These are phyloP conservation scores for Monilinia fructicola DNA, from an alignment of 2,329 filamentous ascomycete species.

Conservation along the genomic window DNA sequence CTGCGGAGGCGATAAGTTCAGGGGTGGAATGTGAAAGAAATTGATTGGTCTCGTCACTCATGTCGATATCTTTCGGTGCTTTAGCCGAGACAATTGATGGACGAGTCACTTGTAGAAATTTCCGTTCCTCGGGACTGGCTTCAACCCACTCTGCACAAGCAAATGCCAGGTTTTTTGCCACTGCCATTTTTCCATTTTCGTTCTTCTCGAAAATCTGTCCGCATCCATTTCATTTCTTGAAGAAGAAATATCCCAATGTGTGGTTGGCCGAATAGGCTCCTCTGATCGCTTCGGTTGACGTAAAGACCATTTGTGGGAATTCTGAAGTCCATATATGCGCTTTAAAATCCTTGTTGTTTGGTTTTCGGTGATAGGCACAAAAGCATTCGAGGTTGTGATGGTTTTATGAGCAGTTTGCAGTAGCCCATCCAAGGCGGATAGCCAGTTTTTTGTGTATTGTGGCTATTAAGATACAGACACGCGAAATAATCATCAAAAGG, in stretches of 20 bases:
- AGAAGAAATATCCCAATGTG: conserved; percentile 83
- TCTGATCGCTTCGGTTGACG: conserved; percentile 81
- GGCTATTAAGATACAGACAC: conserved; percentile 57
- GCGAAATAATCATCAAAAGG: conserved; percentile 61
- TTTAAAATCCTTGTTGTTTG: conserved; percentile 85
- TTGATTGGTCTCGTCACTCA: conserved; percentile 37
- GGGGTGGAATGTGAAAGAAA: conserved; percentile 55
- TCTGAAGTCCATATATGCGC: conserved; percentile 86
- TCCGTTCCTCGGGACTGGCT: conserved; percentile 61
- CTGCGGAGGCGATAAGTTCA: conserved; percentile 64
- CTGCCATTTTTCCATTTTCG: conserved; percentile 85
- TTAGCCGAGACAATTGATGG: conserved; percentile 39
- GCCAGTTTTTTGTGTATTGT: conserved; percentile 58
- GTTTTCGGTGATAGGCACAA: conserved; percentile 78
- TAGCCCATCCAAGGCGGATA: conserved; percentile 67
- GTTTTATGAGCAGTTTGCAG: conserved; percentile 86
- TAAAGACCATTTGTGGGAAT: conserved; percentile 88
- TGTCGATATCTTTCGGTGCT: conserved; percentile 40
- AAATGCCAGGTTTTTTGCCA: conserved; percentile 75
- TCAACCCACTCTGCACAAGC: conserved; percentile 82
- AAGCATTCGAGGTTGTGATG: conserved; percentile 79
- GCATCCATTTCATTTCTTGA: conserved; percentile 96
- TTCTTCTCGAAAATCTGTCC: conserved; percentile 92
- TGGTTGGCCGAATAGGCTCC: conserved; percentile 73
- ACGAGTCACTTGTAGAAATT: conserved; percentile 66